A percentile compares a stretch with the other conserved stretches of the same genome.
phyloP scores from a whole-genome alignment of 306 rosid genomes.

The Lotus japonicus region DNA sequence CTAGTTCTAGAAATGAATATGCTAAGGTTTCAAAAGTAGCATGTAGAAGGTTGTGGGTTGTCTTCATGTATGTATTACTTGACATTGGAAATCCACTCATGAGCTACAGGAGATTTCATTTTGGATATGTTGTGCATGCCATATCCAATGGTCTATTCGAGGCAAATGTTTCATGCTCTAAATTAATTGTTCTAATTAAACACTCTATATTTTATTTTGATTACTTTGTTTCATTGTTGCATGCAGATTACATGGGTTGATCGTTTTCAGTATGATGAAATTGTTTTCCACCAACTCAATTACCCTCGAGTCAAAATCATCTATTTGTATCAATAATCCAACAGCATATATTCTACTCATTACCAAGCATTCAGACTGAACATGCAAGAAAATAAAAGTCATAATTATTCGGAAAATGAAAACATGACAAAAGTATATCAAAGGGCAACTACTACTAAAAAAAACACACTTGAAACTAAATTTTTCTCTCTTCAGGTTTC shows the following conservation, averaged over 20 bases:
- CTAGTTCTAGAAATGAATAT: slow-evolving; percentile 61
- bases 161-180: slow-evolving; percentile 32
- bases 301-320: slow-evolving; percentile 13
- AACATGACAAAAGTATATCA: background rate
- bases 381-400: background rate
- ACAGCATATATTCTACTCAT: too few species aligned
- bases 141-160: slow-evolving; percentile 61
- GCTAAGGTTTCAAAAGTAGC: slow-evolving; percentile 79
- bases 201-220: too few species aligned
- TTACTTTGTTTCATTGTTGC: background rate
- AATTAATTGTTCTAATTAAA: background rate
- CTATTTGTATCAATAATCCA: background rate
- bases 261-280: too few species aligned
- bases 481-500: too few species aligned
- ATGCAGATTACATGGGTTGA: too few species aligned
- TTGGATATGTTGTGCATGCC: slow-evolving; percentile 72
- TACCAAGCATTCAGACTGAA: too few species aligned
- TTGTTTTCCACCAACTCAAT: slow-evolving; percentile 47
- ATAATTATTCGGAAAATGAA: background rate
- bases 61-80: slow-evolving; percentile 65
- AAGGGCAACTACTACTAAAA: background rate
- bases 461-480: background rate
- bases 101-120: slow-evolving; percentile 68
- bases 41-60: slow-evolving; percentile 73
- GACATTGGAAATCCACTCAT: slow-evolving; percentile 34